Evolutionary conservation across 2,329 filamentous ascomycete species (phyloP).

Genomic region (Epicoccum sorghinum): DNA sequence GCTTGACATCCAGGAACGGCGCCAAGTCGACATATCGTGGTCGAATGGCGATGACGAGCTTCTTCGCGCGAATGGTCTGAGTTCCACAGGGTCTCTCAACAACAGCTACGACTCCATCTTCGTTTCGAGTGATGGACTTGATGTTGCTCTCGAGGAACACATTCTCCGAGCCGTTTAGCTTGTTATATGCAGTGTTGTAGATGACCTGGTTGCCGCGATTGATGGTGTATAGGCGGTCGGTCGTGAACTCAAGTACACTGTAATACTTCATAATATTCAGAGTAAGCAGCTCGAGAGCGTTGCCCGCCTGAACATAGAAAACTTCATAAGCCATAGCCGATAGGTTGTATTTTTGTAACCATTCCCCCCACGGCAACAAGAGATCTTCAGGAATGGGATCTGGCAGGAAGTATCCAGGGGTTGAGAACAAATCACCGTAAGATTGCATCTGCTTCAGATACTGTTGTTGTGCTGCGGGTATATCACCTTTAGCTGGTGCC

Average conservation of each 20-base stretch:
- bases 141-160: background rate
- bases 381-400: background rate
- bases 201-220: background rate
- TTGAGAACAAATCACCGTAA: background rate
- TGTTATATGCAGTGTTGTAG: background rate
- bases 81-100: background rate
- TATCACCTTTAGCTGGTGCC: background rate
- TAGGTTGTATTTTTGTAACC: background rate
- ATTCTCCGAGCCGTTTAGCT: background rate
- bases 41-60: background rate
- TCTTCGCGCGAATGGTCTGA: background rate
- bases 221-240: background rate
- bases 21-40: background rate
- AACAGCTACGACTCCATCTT: background rate
- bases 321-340: background rate
- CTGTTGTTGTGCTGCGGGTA: background rate
- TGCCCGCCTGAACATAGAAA: background rate
- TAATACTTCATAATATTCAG: background rate
- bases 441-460: background rate
- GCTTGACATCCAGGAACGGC: background rate
- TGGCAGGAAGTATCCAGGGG: background rate
- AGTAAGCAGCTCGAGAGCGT: background rate
- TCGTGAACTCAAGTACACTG: background rate
- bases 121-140: background rate
- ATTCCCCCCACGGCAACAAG: background rate